These are phyloP conservation scores for Strigomonas oncopelti DNA, from an alignment of 208 protist species.

Conservation along the genomic window DNA sequence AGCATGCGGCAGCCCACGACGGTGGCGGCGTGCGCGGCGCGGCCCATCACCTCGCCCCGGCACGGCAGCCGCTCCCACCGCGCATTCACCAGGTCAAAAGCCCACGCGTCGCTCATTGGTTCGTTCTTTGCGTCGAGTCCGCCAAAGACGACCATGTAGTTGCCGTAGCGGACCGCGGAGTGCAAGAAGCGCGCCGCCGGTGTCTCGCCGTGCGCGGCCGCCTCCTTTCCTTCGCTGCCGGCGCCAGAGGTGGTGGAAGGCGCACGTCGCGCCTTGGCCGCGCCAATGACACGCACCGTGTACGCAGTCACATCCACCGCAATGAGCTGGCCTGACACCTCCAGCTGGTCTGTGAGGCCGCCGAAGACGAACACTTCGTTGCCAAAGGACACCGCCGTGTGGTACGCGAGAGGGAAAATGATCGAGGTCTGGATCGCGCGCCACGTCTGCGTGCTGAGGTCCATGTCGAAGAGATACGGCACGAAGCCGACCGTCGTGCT, in stretches of 20 bases:
- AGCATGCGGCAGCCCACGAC: slow-evolving; percentile 75
- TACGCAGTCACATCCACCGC: slow-evolving; percentile 57
- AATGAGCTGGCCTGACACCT: slow-evolving; percentile 67
- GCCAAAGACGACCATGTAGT: slow-evolving; percentile 82
- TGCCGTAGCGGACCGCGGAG: slow-evolving; percentile 67
- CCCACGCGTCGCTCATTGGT: slow-evolving; percentile 61
- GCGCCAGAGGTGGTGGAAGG: background rate
- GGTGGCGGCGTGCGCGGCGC: slow-evolving; percentile 64
- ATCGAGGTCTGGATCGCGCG: slow-evolving; percentile 61
- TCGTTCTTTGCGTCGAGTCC: slow-evolving; percentile 75
- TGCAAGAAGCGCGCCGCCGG: slow-evolving; percentile 63
- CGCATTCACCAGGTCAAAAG: slow-evolving; percentile 77
- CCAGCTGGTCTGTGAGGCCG: slow-evolving; percentile 60
- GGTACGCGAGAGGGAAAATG: slow-evolving; percentile 66
- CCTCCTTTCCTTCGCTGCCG: slow-evolving; percentile 1
- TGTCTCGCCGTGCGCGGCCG: background rate
- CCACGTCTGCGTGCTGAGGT: slow-evolving; percentile 54
- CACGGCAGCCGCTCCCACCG: slow-evolving; percentile 69
- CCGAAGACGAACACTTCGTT: slow-evolving; percentile 78
- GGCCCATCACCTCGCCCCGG: slow-evolving; percentile 22
- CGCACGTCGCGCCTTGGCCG: background rate
- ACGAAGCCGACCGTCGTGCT: slow-evolving; percentile 50
- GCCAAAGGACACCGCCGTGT: slow-evolving; percentile 57
- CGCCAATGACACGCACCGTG: slow-evolving; percentile 39
- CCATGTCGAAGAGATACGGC: slow-evolving; percentile 81